Evolutionary conservation across 177 flowering plant species (phyloP).

Genomic region (Vitis hybrid): DNA sequence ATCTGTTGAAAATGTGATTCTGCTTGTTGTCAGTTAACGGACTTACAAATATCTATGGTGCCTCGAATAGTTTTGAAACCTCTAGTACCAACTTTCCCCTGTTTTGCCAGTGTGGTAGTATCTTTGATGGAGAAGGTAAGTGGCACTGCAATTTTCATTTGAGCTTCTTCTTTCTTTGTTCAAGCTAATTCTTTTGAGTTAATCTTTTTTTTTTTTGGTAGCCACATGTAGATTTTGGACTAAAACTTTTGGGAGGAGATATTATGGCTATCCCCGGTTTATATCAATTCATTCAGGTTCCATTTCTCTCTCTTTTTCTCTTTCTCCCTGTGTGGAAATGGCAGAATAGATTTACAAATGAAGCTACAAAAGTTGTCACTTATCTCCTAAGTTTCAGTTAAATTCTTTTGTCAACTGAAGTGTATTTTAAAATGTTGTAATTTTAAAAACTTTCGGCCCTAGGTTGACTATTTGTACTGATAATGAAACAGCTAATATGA

Average conservation of each 20-base stretch:
- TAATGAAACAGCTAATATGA: too few relatives aligned
- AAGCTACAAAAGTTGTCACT: too few relatives aligned
- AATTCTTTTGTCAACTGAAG: too few relatives aligned
- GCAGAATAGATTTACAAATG: too few relatives aligned
- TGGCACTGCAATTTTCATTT: not conserved
- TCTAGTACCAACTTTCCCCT: conserved; percentile 78
- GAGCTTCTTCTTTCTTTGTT: not conserved
- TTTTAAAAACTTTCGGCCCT: too few relatives aligned
- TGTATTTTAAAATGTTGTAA: too few relatives aligned
- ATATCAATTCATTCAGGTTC: conserved; percentile 31
- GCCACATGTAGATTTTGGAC: conserved; percentile 34
- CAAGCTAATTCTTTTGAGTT: not conserved
- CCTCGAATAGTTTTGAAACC: conserved; percentile 72
- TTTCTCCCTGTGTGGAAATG: not conserved
- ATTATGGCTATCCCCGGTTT: conserved; percentile 30
- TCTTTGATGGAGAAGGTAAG: conserved; percentile 75
- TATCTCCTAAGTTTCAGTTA: too few relatives aligned
- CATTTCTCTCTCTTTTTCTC: not conserved
- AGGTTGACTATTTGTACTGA: too few relatives aligned
- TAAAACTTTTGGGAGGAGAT: conserved; percentile 27
- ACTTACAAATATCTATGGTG: conserved; percentile 58
- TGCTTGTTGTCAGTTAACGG: conserved; percentile 50
- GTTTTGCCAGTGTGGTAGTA: conserved; percentile 58
- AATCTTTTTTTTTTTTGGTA: not conserved
- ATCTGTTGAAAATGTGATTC: not conserved